Evolutionary conservation across 441 rosid genomes (phyloP).

Genomic region (Populus tomentosa): DNA sequence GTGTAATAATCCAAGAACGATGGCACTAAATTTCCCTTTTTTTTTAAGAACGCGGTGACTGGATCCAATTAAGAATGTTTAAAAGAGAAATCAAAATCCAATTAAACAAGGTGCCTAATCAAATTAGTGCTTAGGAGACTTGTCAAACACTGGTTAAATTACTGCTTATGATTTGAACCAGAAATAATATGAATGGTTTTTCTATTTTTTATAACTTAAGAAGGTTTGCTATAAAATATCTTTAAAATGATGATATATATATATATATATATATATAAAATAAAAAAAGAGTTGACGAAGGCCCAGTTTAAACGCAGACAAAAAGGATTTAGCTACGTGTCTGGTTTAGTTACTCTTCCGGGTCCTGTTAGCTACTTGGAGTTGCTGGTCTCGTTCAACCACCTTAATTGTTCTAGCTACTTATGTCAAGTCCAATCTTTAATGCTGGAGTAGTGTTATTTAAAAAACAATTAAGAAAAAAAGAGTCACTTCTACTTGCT

Average conservation of each 20-base stretch:
- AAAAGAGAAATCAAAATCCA: background rate
- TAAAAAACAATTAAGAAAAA: no score
- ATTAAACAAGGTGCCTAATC: background rate
- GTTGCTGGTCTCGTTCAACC: no score
- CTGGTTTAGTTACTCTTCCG: no score
- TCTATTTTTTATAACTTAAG: no score
- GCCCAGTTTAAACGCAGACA: background rate
- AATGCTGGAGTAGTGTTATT: no score
- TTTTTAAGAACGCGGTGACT: slow-evolving; percentile 23
- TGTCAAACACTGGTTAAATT: background rate
- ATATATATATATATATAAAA: no score
- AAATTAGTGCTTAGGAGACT: background rate
- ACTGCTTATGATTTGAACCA: background rate
- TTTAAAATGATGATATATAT: background rate
- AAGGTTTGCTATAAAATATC: background rate
- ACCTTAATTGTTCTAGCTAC: no score
- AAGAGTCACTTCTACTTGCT: no score
- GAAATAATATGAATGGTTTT: background rate
- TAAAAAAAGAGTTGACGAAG: no score
- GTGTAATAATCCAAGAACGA: slow-evolving; percentile 8
- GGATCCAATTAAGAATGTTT: background rate
- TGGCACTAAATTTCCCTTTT: background rate
- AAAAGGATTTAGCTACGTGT: no score
- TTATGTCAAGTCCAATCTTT: no score
- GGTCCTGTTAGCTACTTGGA: no score